A percentile compares a stretch with the other conserved stretches of the same genome.
phyloP scores from a whole-genome alignment of 2,329 filamentous ascomycete genomes.

The Pseudopyricularia javanii region DNA sequence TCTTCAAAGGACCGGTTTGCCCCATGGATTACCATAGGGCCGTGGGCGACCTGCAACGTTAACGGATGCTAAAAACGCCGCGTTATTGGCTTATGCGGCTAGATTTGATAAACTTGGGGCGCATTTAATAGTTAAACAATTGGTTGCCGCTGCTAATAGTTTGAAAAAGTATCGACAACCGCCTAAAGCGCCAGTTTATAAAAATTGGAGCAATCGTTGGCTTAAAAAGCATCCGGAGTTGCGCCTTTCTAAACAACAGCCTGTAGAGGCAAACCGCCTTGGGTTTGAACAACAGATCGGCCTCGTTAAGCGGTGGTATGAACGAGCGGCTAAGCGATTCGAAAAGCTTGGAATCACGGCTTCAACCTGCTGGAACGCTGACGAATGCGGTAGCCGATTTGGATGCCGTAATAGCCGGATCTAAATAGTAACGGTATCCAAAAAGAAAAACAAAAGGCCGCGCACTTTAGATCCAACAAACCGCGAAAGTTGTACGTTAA shows the following conservation, averaged over 20 bases:
- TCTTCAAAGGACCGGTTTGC: neutral
- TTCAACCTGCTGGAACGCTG: neutral
- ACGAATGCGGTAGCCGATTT: neutral
- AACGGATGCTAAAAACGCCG: neutral
- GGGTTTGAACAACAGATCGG: neutral
- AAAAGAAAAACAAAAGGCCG: neutral
- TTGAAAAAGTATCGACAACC: neutral
- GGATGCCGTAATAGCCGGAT: neutral
- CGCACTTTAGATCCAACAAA: neutral
- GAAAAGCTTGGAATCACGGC: neutral
- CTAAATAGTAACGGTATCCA: neutral
- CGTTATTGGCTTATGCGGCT: neutral
- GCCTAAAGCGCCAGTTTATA: neutral
- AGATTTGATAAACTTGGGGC: neutral
- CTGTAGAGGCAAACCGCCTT: neutral
- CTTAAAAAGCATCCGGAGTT: neutral
- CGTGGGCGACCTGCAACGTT: neutral
- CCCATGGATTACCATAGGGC: neutral
- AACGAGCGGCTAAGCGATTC: neutral
- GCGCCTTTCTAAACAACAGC: neutral
- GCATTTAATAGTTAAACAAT: neutral
- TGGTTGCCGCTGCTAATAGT: neutral
- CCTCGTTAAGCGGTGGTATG: neutral
- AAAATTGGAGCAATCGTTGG: neutral
- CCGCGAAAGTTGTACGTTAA: neutral